Percentiles rank a stretch among this genome's conserved stretches.
Evolutionary conservation across 2,329 filamentous ascomycete genomes (phyloP).

Genomic region (Fusarium equiseti): DNA sequence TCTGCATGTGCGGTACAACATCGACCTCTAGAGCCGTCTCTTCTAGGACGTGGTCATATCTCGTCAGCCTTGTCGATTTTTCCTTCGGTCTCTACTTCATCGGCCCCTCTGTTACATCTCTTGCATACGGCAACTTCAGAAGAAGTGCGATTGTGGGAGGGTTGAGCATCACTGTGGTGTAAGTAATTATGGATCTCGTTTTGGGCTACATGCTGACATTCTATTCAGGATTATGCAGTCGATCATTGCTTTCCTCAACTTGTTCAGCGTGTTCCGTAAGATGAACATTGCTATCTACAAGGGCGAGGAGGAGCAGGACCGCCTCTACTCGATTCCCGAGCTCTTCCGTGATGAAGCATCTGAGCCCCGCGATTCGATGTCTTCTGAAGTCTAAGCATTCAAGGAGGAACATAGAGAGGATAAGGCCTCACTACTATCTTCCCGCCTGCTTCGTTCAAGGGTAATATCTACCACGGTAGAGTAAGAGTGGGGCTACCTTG

Average conservation of each 20-base stretch:
- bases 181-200: slow-evolving; percentile 2
- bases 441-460: not conserved
- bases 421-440: not conserved
- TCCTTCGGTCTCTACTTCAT: slow-evolving; percentile 36
- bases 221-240: slow-evolving; percentile 29
- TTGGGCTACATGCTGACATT: not conserved
- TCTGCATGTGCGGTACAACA: slow-evolving; percentile 34
- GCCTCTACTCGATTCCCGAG: slow-evolving; percentile 22
- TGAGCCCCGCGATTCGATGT: slow-evolving; percentile 37
- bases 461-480: not conserved
- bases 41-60: slow-evolving; percentile 12
- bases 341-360: slow-evolving; percentile 37
- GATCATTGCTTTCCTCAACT: slow-evolving; percentile 23
- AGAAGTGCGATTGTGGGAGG: not conserved
- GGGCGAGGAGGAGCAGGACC: slow-evolving; percentile 30
- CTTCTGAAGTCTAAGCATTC: slow-evolving; percentile 28
- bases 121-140: not conserved
- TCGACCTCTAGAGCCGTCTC: not conserved
- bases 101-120: slow-evolving; percentile 13
- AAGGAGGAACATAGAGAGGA: not conserved
- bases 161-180: slow-evolving; percentile 38
- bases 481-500: not conserved
- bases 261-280: slow-evolving; percentile 38
- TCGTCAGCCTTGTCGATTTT: slow-evolving; percentile 37
- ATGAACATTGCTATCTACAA: slow-evolving; percentile 36